These are phyloP conservation scores for Venturia asperata DNA, from an alignment of 2,329 filamentous ascomycete species.

Conservation along the genomic window DNA sequence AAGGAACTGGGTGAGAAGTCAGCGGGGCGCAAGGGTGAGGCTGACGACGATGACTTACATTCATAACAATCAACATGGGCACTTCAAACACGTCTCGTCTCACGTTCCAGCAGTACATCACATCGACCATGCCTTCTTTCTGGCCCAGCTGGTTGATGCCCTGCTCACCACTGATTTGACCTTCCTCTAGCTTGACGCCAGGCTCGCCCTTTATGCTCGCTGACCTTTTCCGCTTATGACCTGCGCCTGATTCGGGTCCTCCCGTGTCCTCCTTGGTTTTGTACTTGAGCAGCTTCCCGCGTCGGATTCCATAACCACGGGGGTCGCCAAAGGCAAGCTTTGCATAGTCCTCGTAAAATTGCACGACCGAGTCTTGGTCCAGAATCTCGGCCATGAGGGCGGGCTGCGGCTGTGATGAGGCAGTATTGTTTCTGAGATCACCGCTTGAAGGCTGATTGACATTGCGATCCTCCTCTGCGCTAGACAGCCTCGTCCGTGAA, in stretches of 20 bases:
- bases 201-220: constrained; percentile 15
- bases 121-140: constrained; percentile 85
- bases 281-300: constrained; percentile 85
- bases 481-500: constrained; percentile 32
- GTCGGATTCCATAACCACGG: constrained; percentile 72
- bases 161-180: constrained; percentile 44
- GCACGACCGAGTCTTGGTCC: constrained; percentile 85
- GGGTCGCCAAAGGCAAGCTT: constrained; percentile 88
- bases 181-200: constrained; percentile 28
- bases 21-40: neutral
- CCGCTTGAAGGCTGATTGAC: constrained; percentile 20
- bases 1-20: neutral
- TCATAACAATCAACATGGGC: constrained; percentile 96
- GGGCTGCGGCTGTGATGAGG: constrained; percentile 51
- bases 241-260: constrained; percentile 26
- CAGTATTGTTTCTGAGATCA: neutral
- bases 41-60: constrained; percentile 54
- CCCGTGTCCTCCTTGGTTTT: constrained; percentile 42
- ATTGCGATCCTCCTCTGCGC: constrained; percentile 29
- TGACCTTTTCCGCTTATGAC: constrained; percentile 24
- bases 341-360: constrained; percentile 95
- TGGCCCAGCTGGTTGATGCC: constrained; percentile 74
- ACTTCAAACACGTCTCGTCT: constrained; percentile 97
- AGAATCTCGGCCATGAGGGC: constrained; percentile 79
- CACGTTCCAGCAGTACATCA: constrained; percentile 94